Evolutionary conservation across 2,329 filamentous ascomycete species (phyloP), one percentile per base, ranked within the genome.

Genomic region (Cadophora sp.): DNA sequence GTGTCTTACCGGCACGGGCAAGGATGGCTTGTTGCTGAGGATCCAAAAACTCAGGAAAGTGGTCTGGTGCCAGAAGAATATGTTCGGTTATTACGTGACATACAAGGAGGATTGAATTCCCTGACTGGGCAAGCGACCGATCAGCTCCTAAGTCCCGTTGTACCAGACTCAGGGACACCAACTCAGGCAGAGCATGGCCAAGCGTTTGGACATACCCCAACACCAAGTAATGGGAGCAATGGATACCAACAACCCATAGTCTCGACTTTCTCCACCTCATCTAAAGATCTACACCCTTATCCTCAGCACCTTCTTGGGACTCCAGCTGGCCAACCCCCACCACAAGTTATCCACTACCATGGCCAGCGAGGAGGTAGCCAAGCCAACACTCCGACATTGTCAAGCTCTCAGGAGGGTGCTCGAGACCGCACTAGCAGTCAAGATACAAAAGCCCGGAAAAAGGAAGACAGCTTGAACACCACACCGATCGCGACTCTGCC

Each of bases 1-100:
- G 94, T 99, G 27, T 97, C 93, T 18, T 99, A 98, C 79, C 87
- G 96, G 51, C 94, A 98, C 77, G 95, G 95, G 18, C 94, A 98
- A 80, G 96, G 96, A 64, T 99, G 96, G 96, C 85, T 99, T 61
- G 96, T 99, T 27, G 96, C 96, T 4, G 93, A 97, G 80, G 96
- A 99, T 76, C 94, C 95, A 14, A 94, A 93, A 79, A 97, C 94
- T 0, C 93, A 89, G 72, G 96, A 99, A 80, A 97, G 93, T 75
- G 96, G 96, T 0, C 84, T 99, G 43, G 96, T 99, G 1, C 96
- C 96, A 0, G 96, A 99, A 79, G 94, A 96, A 79, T 99, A 98
- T 77, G 96, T 99, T 50, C 89, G 96, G 18, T 83, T 99, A 55
- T 84, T 99, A 68, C 89, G 94, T 58, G 94, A 98, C 75, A 97